These are phyloP conservation scores for Phytophthora sojae DNA, from an alignment of 352 stramenopile species.

Conservation along the genomic window DNA sequence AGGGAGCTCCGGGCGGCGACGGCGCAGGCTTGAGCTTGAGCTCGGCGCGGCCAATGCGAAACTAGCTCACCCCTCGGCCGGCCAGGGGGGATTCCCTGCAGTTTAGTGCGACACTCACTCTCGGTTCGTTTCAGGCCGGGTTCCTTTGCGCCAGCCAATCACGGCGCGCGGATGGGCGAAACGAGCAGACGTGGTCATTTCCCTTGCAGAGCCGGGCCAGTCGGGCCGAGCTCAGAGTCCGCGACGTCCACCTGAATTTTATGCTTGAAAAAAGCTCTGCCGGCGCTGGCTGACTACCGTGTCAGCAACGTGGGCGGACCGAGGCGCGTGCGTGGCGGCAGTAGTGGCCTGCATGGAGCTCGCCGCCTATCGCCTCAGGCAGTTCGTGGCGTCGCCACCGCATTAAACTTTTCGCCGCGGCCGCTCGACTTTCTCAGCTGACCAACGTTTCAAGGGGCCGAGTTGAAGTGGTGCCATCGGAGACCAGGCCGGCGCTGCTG, in stretches of 20 bases:
- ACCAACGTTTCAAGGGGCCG: background rate
- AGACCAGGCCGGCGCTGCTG: background rate
- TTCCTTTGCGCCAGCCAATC: conserved; percentile 5
- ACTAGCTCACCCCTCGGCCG: conserved; percentile 2
- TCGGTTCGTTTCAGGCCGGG: conserved; percentile 13
- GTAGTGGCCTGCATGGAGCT: too few relatives aligned
- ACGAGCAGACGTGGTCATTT: conserved; percentile 17
- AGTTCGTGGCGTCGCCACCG: background rate
- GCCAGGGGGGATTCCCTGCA: too few relatives aligned
- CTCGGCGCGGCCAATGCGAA: conserved; percentile 25
- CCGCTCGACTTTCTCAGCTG: conserved; percentile 27
- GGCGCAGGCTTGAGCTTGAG: conserved; percentile 1
- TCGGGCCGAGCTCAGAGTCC: background rate
- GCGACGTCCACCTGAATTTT: conserved; percentile 25
- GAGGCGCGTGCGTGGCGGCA: background rate
- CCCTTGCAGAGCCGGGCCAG: conserved; percentile 14
- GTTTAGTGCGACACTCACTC: conserved; percentile 20
- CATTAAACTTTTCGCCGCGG: conserved; percentile 7
- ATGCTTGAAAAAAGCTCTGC: conserved; percentile 11
- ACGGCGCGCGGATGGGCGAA: background rate
- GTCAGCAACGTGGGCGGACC: conserved; percentile 5
- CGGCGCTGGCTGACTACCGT: background rate
- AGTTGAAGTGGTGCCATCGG: conserved; percentile 19
- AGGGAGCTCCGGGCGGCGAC: conserved; percentile 2
- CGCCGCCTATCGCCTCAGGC: too few relatives aligned